Conservation (phyloP, 306 rosid genomes). For the Malus orientalis region DNA sequence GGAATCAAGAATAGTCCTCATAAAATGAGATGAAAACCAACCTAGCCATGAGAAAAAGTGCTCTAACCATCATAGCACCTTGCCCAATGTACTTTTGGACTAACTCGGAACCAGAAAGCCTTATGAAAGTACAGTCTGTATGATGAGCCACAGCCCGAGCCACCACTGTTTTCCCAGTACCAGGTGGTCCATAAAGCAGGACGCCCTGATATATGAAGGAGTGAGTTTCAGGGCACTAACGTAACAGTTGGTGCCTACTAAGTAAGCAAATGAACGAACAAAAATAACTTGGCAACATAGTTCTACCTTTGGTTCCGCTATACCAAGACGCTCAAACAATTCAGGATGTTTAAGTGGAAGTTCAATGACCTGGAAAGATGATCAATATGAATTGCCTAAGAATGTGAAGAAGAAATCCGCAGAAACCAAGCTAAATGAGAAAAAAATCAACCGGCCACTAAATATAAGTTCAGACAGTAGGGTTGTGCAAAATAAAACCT, state of each 20-base stretch:
- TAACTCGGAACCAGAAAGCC: slow-evolving; percentile 94
- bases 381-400: neutral
- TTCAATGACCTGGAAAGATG: slow-evolving; percentile 66
- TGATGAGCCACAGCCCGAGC: neutral
- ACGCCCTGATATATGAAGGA: neutral
- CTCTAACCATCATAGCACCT: slow-evolving; percentile 98
- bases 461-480: neutral
- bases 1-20: neutral
- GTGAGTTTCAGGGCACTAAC: neutral
- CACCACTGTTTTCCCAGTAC: neutral
- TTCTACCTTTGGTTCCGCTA: slow-evolving; percentile 95
- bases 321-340: slow-evolving; percentile 96
- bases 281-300: neutral
- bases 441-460: neutral
- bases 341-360: slow-evolving; percentile 99
- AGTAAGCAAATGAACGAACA: neutral
- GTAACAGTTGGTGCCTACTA: neutral
- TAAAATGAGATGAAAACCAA: slow-evolving; percentile 27
- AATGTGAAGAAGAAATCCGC: slow-evolving; percentile 5
- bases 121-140: slow-evolving; percentile 75
- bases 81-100: slow-evolving; percentile 98
- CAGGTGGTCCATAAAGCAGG: neutral
- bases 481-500: slow-evolving; percentile 38
- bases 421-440: neutral
- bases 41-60: slow-evolving; percentile 98